Evolutionary conservation across 148 eudicot species (phyloP), one percentile per base, ranked within the genome.

Genomic region (Rhododendron griersonianum): DNA sequence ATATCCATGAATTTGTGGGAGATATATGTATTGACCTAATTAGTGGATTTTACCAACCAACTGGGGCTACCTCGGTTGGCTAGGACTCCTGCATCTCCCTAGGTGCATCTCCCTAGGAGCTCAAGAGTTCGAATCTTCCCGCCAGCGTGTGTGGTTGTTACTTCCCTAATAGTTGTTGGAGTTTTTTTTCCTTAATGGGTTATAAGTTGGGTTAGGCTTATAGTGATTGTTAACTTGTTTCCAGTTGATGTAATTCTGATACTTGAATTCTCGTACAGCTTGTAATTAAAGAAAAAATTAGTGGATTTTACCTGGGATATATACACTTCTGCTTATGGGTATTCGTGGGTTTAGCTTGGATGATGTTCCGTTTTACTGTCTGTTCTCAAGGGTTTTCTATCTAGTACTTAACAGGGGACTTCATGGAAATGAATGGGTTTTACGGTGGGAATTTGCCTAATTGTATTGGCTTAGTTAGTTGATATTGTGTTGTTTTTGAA

Each of bases 361-460:
- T 47, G n/a, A 2, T 80, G 9, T 80, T 30, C 25, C 4, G 10
- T 23, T 61, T 61, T 61, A 21, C 69, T 61, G 69, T n/a, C 71
- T 65, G 71, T 65, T 65, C 71, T n/a, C 71, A 11, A 13, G 7
- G 71, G 71, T n/a, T 65, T 65, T 1, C 30, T 65, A 9, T 65
- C 30, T n/a, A 65, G 71, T 65, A 65, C 71, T 65, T 65, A 10
- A n/a, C 30, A 80, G 87, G 87, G 89, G 67, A 9, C 15, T 57
- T 44, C 39, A 2, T 5, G 39, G 74, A 35, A 13, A n/a, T 55
- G 74, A 11, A 28, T 4, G 48, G 47, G 30, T 83, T 87, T 59
- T 39, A 35, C 44, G 7, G 37, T 53, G 61, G 81, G 71, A 44
- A 15, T 77, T 48, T 83, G 83, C 47, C 83, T 79, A 18, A 51